Percentiles rank a stretch among this genome's conserved stretches.
Conservation (phyloP, 371 early-diverging fungal genomes). For the Mucor velutinosus region DNA sequence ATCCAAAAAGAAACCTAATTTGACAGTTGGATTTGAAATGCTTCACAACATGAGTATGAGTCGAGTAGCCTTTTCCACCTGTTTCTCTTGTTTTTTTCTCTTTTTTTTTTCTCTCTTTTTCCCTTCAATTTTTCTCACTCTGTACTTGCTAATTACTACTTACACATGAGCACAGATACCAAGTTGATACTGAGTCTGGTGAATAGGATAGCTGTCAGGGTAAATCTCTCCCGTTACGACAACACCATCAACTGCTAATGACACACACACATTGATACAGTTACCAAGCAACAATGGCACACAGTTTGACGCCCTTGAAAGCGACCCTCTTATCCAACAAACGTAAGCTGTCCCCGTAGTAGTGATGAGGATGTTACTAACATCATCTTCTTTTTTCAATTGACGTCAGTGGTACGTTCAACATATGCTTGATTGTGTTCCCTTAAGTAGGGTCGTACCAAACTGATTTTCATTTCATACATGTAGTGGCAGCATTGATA, state of each 20-base stretch:
- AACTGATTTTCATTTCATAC: not conserved
- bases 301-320: slow-evolving; percentile 51
- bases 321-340: slow-evolving; percentile 62
- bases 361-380: not conserved
- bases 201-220: slow-evolving; percentile 35
- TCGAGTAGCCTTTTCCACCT: too few relatives aligned
- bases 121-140: not conserved
- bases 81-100: not conserved
- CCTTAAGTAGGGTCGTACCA: not conserved
- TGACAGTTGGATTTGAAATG: slow-evolving; percentile 17
- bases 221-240: slow-evolving; percentile 8
- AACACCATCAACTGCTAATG: too few relatives aligned
- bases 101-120: not conserved
- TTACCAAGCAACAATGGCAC: slow-evolving; percentile 54
- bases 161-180: slow-evolving; percentile 31
- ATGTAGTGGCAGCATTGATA: slow-evolving; percentile 49
- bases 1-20: not conserved
- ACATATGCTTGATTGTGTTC: not conserved
- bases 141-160: not conserved
- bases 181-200: slow-evolving; percentile 41
- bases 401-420: slow-evolving; percentile 46
- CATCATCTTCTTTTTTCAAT: not conserved
- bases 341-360: too few relatives aligned
- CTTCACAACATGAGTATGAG: not conserved
- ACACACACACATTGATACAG: slow-evolving; percentile 21